Evolutionary conservation across 768 basidiomycete species (phyloP), one percentile per base, ranked within the genome.

Genomic region (Podaxis sp.): DNA sequence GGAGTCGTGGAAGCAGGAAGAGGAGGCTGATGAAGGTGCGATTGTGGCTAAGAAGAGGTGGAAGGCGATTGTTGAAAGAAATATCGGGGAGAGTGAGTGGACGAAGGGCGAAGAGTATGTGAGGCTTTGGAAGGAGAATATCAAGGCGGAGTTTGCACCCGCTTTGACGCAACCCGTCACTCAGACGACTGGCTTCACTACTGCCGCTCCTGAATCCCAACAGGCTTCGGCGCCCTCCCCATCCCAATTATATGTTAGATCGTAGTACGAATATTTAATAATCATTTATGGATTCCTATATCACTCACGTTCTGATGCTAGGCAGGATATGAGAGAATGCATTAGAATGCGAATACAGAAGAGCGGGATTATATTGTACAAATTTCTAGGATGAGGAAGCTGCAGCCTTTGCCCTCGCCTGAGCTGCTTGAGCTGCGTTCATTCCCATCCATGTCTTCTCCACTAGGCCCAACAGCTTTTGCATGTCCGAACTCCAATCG

Each of bases 391-490:
- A 55, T 43, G 8, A 64, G 63, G 68, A 76, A 58, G 76, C 69
- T 65, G 61, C 36, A 19, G 61, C 61, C 43, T 80, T 82, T 64
- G 79, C 77, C 63, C 87, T 80, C 55, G 90, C 86, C 67, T 91
- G 90, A 22, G 92, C 92, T 52, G 93, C 92, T 72, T 91, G 85
- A 11, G 93, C 92, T 37, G 93, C 92, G 66, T 94, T 94, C 84
- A 94, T 89, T 40, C 90, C 90, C 93, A 94, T 94, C 93, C 96
- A 97, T n/a, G 94, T 94, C 85, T 98, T 98, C 79, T 99, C 97
- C 13, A 95, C 92, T 46, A 97, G 76, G 17, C 90, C 85, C 64
- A 99, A 80, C 70, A 99, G 77, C 76, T 91, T 94, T 69, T 90
- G 91, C 85, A 99, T 94, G 70, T 98, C 96, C 22, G 88, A 91